These are phyloP conservation scores for Colletotrichum paranaense DNA, from an alignment of 2,329 filamentous ascomycete species.

Conservation along the genomic window DNA sequence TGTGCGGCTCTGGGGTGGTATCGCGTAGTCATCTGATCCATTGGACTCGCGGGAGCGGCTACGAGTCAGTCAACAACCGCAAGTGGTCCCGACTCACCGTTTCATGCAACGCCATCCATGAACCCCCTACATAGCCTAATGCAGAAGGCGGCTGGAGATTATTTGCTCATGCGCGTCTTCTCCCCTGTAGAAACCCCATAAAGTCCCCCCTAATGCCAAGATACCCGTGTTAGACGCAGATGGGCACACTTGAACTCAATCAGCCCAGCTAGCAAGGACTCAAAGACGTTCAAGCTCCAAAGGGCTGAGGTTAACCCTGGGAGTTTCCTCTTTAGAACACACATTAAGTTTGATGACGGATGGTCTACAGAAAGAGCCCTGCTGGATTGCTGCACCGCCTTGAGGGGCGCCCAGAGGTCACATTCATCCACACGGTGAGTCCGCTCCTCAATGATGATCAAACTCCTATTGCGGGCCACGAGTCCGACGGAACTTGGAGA, in stretches of 20 bases:
- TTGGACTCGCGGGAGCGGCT: slow-evolving; percentile 9
- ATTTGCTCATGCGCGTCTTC: slow-evolving; percentile 9
- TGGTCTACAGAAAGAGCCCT: slow-evolving; percentile 2
- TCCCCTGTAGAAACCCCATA: neutral
- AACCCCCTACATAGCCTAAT: neutral
- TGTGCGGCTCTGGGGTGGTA: slow-evolving; percentile 13
- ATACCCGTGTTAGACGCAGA: slow-evolving; percentile 13
- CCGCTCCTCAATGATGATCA: slow-evolving; percentile 24
- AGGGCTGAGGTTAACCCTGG: slow-evolving; percentile 16
- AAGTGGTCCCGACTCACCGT: slow-evolving; percentile 24
- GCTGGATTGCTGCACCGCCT: slow-evolving; percentile 20
- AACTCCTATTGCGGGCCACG: slow-evolving; percentile 11
- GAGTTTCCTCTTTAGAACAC: neutral
- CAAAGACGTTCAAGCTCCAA: slow-evolving; percentile 7
- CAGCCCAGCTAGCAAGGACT: slow-evolving; percentile 22
- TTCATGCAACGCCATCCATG: slow-evolving; percentile 24
- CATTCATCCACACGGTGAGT: slow-evolving; percentile 21
- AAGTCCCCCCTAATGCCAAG: neutral
- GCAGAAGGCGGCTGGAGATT: slow-evolving; percentile 1
- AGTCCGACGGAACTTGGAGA: neutral
- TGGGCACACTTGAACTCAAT: neutral
- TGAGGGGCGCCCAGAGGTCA: slow-evolving; percentile 30
- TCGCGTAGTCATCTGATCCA: neutral
- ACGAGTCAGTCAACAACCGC: slow-evolving; percentile 28
- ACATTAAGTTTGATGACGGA: slow-evolving; percentile 16